Base-by-base conservation (phyloP, 2,329 filamentous ascomycete species). In the Lecanicillium sp. region DNA sequence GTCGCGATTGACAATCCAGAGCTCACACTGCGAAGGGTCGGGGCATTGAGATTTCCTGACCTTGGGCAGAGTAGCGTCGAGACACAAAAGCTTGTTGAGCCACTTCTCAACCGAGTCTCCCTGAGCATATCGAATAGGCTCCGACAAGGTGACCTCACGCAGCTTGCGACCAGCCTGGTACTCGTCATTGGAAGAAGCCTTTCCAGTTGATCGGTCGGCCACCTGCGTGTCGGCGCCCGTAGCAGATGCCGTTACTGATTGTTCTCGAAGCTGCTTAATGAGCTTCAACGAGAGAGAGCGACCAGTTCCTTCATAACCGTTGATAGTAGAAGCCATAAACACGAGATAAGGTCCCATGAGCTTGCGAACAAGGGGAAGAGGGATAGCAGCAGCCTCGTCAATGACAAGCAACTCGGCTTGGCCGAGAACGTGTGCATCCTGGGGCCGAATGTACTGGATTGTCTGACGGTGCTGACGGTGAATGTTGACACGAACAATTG, bases 251-350 rank as follows among this genome's bases (percentile, higher is more conserved):
- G 78, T 78, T 51, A 85, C 74, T 25, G 90, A 94, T 57, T 98
- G 89, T 53, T 98, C 90, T 42, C 92, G 82, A 17, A 98, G 76
- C 62, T 98, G 90, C 59, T 96, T 94, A 47, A 98, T 95, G 48
- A 98, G 73, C 65, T 98, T 98, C 38, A 98, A 68, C 1, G 92
- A 96, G 5, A 98, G 72, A 1, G 92, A 96, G 42, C 92, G 80
- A 29, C 92, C 92, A 6, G 92, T 98, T 41, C 92, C 92, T 66
- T 98, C 92, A 58, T 98, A 98, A 42, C 92, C 92, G 56, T 96
- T 96, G 65, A 98, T 95, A 2, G 92, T 98, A 1, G 92, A 98
- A 1, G 94, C 88, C 92, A 98, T 96, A 63, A 98, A 98, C 8
- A 96, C 88, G 28, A 98, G 70, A 60, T 98, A 98, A 12, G 90